A percentile compares a stretch with the other conserved stretches of the same genome.
Conservation (phyloP, 2,329 filamentous ascomycete species). For the Blumeria graminis region DNA sequence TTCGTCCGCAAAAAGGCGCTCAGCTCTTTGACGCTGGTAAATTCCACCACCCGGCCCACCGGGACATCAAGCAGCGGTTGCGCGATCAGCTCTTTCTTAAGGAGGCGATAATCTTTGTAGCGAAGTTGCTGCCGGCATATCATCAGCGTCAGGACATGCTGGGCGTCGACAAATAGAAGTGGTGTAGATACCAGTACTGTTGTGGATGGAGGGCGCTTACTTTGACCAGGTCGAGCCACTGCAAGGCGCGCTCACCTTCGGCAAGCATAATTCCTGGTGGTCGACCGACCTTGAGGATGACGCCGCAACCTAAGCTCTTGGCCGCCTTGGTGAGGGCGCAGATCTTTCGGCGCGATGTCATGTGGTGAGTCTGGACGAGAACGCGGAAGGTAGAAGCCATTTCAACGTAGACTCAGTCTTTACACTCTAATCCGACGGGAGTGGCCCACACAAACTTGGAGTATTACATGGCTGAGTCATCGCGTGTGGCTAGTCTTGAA, state of each 20-base stretch:
- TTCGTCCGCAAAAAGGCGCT: slow-evolving; percentile 7
- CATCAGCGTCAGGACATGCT: background rate
- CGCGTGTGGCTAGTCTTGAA: too few relatives aligned
- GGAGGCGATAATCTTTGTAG: slow-evolving; percentile 12
- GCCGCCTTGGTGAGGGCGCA: slow-evolving; percentile 37
- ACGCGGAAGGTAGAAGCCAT: slow-evolving; percentile 16
- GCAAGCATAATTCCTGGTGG: slow-evolving; percentile 61
- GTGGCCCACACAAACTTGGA: too few relatives aligned
- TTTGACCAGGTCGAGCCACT: slow-evolving; percentile 11
- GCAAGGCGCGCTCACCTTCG: slow-evolving; percentile 18
- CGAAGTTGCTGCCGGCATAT: slow-evolving; percentile 8
- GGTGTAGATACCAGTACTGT: too few relatives aligned
- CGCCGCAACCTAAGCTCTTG: slow-evolving; percentile 32
- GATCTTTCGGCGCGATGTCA: slow-evolving; percentile 57
- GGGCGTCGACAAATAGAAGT: background rate
- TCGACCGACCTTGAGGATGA: slow-evolving; percentile 40
- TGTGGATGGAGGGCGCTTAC: slow-evolving; percentile 4
- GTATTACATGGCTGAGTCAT: too few relatives aligned
- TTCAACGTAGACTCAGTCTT: background rate
- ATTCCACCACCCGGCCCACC: slow-evolving; percentile 7
- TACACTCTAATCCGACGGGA: too few relatives aligned
- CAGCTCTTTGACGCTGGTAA: slow-evolving; percentile 9
- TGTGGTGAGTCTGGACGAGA: slow-evolving; percentile 57
- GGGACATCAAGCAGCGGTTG: slow-evolving; percentile 4
- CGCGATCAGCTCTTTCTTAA: slow-evolving; percentile 9